Percentiles rank a stretch among this genome's conserved stretches.
These are phyloP conservation scores for Truncatella angustata DNA, from an alignment of 2,329 filamentous ascomycete genomes.

Conservation along the genomic window DNA sequence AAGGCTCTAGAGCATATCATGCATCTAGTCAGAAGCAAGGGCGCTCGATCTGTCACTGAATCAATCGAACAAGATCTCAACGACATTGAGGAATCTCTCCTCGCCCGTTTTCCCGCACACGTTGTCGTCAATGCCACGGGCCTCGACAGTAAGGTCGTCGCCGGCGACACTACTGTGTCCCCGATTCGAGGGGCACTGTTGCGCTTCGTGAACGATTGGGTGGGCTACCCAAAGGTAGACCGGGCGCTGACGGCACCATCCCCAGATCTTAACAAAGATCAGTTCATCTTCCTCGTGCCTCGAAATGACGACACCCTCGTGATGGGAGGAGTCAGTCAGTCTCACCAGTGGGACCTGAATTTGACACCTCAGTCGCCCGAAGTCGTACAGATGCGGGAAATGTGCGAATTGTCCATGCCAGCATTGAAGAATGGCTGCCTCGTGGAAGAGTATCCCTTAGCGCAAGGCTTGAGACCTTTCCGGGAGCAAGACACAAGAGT, in stretches of 20 bases:
- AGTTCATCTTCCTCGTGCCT: slow-evolving; percentile 43
- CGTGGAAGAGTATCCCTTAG: slow-evolving; percentile 39
- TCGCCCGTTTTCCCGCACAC: slow-evolving; percentile 33
- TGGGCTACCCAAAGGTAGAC: slow-evolving; percentile 37
- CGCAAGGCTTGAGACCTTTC: slow-evolving; percentile 42
- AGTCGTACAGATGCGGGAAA: slow-evolving; percentile 38
- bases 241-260: slow-evolving; percentile 39
- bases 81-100: slow-evolving; percentile 32
- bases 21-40: slow-evolving; percentile 38
- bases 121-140: slow-evolving; percentile 43
- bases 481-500: slow-evolving; percentile 38
- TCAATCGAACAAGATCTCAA: slow-evolving; percentile 34
- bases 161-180: slow-evolving; percentile 37
- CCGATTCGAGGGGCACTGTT: slow-evolving; percentile 42
- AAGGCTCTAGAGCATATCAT: slow-evolving; percentile 40
- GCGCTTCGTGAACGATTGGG: slow-evolving; percentile 44
- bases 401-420: slow-evolving; percentile 41
- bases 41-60: slow-evolving; percentile 35
- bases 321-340: slow-evolving; percentile 36
- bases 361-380: slow-evolving; percentile 36
- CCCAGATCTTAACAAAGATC: slow-evolving; percentile 30
- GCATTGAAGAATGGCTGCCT: slow-evolving; percentile 36
- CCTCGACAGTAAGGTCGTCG: slow-evolving; percentile 33
- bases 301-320: slow-evolving; percentile 42
- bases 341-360: slow-evolving; percentile 34